Evolutionary conservation across 208 protist species (phyloP), one percentile per base, ranked within the genome.

Genomic region (Trypanosoma grayi): DNA sequence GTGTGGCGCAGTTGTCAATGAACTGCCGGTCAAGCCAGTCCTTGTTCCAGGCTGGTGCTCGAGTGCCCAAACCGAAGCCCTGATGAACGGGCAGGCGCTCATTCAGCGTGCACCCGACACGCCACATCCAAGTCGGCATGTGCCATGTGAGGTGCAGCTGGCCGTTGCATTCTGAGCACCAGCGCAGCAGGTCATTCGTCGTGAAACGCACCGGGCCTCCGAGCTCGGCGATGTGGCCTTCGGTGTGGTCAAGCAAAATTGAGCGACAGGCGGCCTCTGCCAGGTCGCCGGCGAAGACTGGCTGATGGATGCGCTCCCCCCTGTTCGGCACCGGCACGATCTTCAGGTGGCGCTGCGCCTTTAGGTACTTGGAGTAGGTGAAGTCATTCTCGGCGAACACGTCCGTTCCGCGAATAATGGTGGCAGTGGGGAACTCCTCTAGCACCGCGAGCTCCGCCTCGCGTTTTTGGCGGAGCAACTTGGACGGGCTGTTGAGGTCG

Each of bases 201-300:
- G 83, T 95, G 74, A 95, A 93, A 51, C 89, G 85, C 22, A 95
- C 81, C 2, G 89, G 89, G 25, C 89, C 89, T 40, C 89, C 89
- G n/a, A 95, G 80, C 72, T 95, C 85, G 10, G 89, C 89, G 58
- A 95, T 93, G 60, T 85, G 85, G n/a, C 89, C 89, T 66, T 95
- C 85, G 11, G 86, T 92, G 77, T 95, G 89, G 66, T 95, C 85
- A 13, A 95, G 74, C 34, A 92, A 70, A 39, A 93, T 77, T 27
- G 89, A 90, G 46, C 89, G 89, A 31, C 82, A 77, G 2, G 73
- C 83, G 6, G 85, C 89, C 72, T 95, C 85, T 27, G 78, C 85
- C 10, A 95, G 43, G 56, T 95, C 89, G n/a, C 85, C 85, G 33
- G 89, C 89, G 56, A 95, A 95, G 2, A 95, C 85, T 34, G 89